These are phyloP conservation scores for Pseudoperonospora humuli DNA, from an alignment of 352 stramenopile genomes.

Conservation along the genomic window DNA sequence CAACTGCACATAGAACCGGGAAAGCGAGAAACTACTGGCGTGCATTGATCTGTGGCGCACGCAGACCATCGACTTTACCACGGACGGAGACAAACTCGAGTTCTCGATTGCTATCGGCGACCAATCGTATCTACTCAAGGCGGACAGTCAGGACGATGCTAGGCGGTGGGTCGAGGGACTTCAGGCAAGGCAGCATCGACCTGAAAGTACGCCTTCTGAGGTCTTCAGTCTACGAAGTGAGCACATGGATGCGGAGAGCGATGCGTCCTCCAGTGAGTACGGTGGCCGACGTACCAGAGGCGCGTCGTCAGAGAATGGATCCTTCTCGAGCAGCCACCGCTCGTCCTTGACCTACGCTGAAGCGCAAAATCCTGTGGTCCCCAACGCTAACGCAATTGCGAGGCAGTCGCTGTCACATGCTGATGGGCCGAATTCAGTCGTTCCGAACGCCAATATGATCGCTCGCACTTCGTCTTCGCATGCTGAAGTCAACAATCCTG, in stretches of 20 bases:
- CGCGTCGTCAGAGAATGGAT: slow-evolving; percentile 58
- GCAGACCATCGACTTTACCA: slow-evolving; percentile 65
- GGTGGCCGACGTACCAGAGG: slow-evolving; percentile 27
- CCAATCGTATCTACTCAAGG: slow-evolving; percentile 81
- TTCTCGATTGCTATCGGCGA: slow-evolving; percentile 84
- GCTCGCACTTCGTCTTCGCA: slow-evolving; percentile 29
- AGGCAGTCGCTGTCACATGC: slow-evolving; percentile 40
- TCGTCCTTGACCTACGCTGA: slow-evolving; percentile 49
- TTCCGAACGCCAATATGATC: slow-evolving; percentile 65
- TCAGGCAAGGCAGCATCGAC: slow-evolving; percentile 58
- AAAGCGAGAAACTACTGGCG: slow-evolving; percentile 81
- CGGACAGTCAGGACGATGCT: slow-evolving; percentile 63
- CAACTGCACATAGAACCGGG: slow-evolving; percentile 39
- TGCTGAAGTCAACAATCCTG: slow-evolving; percentile 41
- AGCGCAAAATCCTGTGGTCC: slow-evolving; percentile 59
- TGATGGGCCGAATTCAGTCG: slow-evolving; percentile 53
- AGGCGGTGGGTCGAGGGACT: slow-evolving; percentile 43
- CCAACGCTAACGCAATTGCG: slow-evolving; percentile 64
- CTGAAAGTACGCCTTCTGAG: slow-evolving; percentile 65
- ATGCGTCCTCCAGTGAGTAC: slow-evolving; percentile 76
- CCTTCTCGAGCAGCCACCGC: slow-evolving; percentile 30
- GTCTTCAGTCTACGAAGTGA: slow-evolving; percentile 78
- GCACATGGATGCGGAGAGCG: slow-evolving; percentile 73
- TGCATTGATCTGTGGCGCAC: slow-evolving; percentile 86
- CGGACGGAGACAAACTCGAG: slow-evolving; percentile 53